Percentiles rank a stretch among this genome's conserved stretches.
Conservation (phyloP, 164 flowering plant genomes). For the Liquidambar formosana region DNA sequence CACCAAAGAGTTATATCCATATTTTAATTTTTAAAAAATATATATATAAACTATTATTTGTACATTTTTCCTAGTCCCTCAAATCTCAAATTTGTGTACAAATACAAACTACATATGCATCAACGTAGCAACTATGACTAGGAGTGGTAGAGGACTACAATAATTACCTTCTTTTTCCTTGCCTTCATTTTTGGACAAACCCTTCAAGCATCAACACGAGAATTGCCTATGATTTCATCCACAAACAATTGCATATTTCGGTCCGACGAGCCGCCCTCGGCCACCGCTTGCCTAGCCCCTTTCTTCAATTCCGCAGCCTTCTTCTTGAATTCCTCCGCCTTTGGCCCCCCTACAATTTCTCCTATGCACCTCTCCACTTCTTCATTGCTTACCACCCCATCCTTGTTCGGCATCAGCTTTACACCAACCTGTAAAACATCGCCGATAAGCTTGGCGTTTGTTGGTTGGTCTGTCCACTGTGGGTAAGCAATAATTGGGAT, state of each 20-base stretch:
- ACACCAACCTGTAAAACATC: conserved; percentile 20
- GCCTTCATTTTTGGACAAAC: no score
- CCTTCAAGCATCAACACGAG: background rate
- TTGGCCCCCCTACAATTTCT: conserved; percentile 18
- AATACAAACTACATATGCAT: no score
- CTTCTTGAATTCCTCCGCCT: conserved; percentile 13
- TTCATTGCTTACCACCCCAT: conserved; percentile 10
- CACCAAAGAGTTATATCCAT: no score
- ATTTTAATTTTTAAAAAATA: no score
- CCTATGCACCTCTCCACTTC: conserved; percentile 17
- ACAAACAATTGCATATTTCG: conserved; percentile 14
- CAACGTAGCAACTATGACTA: no score
- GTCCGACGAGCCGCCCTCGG: conserved; percentile 21
- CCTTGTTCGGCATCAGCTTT: background rate
- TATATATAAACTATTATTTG: no score
- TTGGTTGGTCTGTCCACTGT: conserved; percentile 29
- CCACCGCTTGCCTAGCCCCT: conserved; percentile 18
- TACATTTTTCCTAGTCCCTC: no score
- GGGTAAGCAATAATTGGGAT: conserved; percentile 25
- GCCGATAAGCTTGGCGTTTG: conserved; percentile 19
- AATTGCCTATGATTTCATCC: conserved; percentile 10
- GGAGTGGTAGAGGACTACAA: no score
- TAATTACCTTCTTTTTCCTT: no score
- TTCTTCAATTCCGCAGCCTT: conserved; percentile 19
- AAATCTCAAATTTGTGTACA: no score